phyloP scores from a whole-genome alignment of 495 filamentous ascomycete genomes.

The Amorphotheca resinae region DNA sequence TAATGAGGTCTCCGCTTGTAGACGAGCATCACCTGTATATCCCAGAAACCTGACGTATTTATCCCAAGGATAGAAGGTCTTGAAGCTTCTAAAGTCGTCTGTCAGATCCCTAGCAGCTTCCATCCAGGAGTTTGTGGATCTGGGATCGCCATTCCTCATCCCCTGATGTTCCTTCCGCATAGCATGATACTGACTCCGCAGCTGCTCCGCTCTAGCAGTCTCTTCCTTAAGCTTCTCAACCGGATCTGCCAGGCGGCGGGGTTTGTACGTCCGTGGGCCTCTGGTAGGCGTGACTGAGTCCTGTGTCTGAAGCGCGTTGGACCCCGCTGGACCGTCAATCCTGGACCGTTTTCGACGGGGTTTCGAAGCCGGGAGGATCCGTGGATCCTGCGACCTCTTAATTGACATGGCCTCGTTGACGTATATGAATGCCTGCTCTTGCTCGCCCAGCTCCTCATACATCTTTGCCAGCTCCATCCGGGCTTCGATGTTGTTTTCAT shows the following conservation, averaged over 20 bases:
- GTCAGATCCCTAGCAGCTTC: constrained; percentile 60
- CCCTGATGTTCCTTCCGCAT: constrained; percentile 38
- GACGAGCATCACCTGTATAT: constrained; percentile 30
- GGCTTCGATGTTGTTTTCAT: constrained; percentile 55
- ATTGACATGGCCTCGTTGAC: constrained; percentile 61
- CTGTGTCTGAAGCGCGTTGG: background rate
- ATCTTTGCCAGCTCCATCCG: constrained; percentile 66
- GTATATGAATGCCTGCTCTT: constrained; percentile 58
- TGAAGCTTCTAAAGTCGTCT: constrained; percentile 66
- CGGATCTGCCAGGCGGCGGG: constrained; percentile 1
- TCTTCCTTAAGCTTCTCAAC: background rate
- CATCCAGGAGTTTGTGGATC: constrained; percentile 55
- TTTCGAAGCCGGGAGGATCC: constrained; percentile 20
- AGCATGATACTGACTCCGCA: constrained; percentile 43
- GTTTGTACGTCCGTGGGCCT: constrained; percentile 8
- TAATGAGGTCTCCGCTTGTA: constrained; percentile 33
- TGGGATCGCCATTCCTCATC: constrained; percentile 37
- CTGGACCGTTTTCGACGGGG: constrained; percentile 21
- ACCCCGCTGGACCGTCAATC: background rate
- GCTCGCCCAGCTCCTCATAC: constrained; percentile 57
- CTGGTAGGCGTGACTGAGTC: background rate
- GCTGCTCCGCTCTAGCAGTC: constrained; percentile 29
- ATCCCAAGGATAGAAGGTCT: constrained; percentile 64
- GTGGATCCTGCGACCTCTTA: constrained; percentile 27
- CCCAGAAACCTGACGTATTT: constrained; percentile 58